Percentiles rank a stretch among this genome's conserved stretches.
phyloP scores from a whole-genome alignment of 371 early-diverging fungal genomes.

The Mucor lusitanicus region DNA sequence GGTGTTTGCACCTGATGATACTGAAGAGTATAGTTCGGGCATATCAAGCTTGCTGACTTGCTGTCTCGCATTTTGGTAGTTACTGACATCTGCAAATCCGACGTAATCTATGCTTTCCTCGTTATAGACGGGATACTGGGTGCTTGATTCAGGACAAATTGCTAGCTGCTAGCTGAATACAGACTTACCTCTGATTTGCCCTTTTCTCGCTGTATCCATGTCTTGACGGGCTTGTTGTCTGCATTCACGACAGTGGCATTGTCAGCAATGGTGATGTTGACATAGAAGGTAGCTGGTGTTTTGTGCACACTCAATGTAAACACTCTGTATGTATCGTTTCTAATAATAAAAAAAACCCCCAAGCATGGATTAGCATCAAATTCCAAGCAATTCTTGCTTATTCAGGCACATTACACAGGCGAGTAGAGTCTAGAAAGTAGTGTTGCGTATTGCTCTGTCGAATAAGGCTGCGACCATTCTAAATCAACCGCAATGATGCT shows the following conservation, averaged over 20 bases:
- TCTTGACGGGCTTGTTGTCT: not conserved
- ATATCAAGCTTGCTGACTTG: not conserved
- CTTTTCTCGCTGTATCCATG: conserved; percentile 23
- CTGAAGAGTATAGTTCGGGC: conserved; percentile 15
- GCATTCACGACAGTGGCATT: conserved; percentile 7
- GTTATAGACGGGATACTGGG: conserved; percentile 29
- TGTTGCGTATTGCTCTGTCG: conserved; percentile 17
- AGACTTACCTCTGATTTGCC: conserved; percentile 15
- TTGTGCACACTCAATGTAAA: conserved; percentile 31
- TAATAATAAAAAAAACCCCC: not conserved
- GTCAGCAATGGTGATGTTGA: conserved; percentile 34
- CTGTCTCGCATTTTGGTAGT: conserved; percentile 10
- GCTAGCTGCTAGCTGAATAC: not conserved
- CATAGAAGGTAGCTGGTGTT: conserved; percentile 22
- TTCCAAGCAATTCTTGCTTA: not conserved
- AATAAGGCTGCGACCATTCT: conserved; percentile 33
- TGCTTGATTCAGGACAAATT: not conserved
- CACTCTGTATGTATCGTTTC: conserved; percentile 26
- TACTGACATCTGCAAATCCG: conserved; percentile 37
- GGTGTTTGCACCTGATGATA: conserved; percentile 28
- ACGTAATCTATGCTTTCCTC: conserved; percentile 34
- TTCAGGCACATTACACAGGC: conserved; percentile 20
- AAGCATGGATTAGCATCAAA: not conserved
- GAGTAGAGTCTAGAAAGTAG: conserved; percentile 33
- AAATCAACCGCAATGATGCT: not conserved